Evolutionary conservation across 352 stramenopile species (phyloP), one percentile per base, ranked within the genome.

Genomic region (Globisporangium polare): DNA sequence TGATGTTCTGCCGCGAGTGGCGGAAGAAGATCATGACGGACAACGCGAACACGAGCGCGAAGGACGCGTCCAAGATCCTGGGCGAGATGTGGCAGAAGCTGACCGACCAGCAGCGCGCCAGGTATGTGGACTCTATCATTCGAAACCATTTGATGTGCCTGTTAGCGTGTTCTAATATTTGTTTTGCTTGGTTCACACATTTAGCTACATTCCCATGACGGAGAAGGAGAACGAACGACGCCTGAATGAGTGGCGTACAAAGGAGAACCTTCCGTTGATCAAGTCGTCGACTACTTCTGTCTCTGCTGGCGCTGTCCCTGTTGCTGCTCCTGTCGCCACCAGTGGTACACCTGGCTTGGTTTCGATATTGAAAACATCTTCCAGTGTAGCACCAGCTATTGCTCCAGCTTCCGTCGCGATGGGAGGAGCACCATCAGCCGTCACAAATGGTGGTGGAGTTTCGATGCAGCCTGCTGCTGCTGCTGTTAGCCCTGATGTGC

Each of bases 1-100:
- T 93, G 33, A 90, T 93, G 80, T 93, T 93, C 62, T 93, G 84
- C 50, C 73, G 81, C 18, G 78, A 90, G 71, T 90, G 81, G 66
- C 69, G 83, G 24, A 92, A 92, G 69, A 88, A 86, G 65, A 88
- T 92, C 60, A 90, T 92, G 83, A 73, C 67, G 22, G 74, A 88
- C 24, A 76, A 90, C 60, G 76, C 76, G 31, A 86, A 77, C 60
- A 86, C 78, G 10, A 93, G 73, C 26, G 84, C 84, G 13, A 93
- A 93, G 43, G 84, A 91, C 66, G 81, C 84, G 42, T 93, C 84
- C 13, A 91, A 89, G 61, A 85, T 93, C 55, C 66, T 93, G 18
- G 84, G 84, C 27, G 84, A 91, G 58, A 93, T 91, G 80, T 93
- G 84, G 84, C 79, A 93, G 55, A 93, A 93, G 52, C 67, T 93